Percentiles rank a stretch among this genome's conserved stretches.
phyloP scores from a whole-genome alignment of 2,329 filamentous ascomycete genomes.

The Fusarium tricinctum region DNA sequence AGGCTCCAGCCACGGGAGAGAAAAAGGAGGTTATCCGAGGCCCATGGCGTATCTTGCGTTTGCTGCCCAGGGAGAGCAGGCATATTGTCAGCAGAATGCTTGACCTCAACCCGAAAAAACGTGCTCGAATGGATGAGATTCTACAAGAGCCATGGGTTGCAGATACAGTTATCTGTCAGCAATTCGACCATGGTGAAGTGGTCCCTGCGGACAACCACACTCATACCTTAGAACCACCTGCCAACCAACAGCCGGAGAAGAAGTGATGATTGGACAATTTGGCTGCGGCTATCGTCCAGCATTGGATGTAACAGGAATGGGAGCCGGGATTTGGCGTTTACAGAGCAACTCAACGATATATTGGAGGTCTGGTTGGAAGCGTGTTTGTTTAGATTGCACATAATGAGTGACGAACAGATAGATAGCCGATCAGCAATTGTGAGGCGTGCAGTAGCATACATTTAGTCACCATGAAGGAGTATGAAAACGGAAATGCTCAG shows the following conservation, averaged over 20 bases:
- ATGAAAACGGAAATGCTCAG: slow-evolving; percentile 8
- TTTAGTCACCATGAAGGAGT: slow-evolving; percentile 19
- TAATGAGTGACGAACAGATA: slow-evolving; percentile 46
- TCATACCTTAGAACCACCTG: slow-evolving; percentile 85
- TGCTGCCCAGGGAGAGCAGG: slow-evolving; percentile 89
- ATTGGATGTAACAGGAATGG: slow-evolving; percentile 14
- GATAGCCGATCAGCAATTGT: slow-evolving; percentile 46
- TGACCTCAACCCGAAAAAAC: slow-evolving; percentile 84
- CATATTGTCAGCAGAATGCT: slow-evolving; percentile 95
- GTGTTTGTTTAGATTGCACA: slow-evolving; percentile 37
- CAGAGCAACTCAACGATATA: slow-evolving; percentile 35
- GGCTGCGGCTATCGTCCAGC: slow-evolving; percentile 4
- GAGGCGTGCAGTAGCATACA: slow-evolving; percentile 15
- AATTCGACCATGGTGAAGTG: slow-evolving; percentile 78
- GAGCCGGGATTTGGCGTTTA: slow-evolving; percentile 45
- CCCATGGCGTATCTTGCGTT: slow-evolving; percentile 88
- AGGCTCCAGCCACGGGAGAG: slow-evolving; percentile 53
- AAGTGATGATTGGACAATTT: slow-evolving; percentile 36
- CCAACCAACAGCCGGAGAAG: slow-evolving; percentile 55
- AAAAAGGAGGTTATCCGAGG: slow-evolving; percentile 88
- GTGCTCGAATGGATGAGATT: slow-evolving; percentile 89
- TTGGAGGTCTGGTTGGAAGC: slow-evolving; percentile 34
- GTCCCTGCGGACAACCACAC: slow-evolving; percentile 81
- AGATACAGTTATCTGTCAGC: slow-evolving; percentile 85
- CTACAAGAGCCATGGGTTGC: slow-evolving; percentile 92